Evolutionary conservation across 2,329 filamentous ascomycete species (phyloP), one percentile per base, ranked within the genome.

Genomic region (Fusarium citri): DNA sequence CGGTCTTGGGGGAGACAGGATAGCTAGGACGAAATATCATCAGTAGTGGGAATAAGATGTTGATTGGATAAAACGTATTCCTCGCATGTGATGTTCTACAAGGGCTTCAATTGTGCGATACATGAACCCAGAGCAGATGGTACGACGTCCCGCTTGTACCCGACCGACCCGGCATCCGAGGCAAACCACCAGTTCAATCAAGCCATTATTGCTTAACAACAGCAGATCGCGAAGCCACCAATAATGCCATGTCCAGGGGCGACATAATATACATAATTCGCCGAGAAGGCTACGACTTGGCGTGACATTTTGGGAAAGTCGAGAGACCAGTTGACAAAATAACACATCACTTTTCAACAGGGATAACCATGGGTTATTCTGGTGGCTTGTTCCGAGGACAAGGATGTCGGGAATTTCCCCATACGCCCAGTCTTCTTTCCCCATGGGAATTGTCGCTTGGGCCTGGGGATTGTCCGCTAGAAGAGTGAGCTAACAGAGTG

Each of bases 401-500:
- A 20, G 55, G 63, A 41, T 66, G n/a, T 49, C 48, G 63, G 55
- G 15, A 37, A 61, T 61, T 66, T 61, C 63, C 55, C 63, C 62
- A 41, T 49, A 31, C 43, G 37, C 62, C 8, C 46, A 14, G 5
- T 12, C 25, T 34, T 31, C 40, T 37, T 65, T 66, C 63, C 63
- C 63, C 63, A 66, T 66, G 63, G 63, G 63, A 65, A 60, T 55
- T 41, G 30, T 34, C 12, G 47, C 63, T 66, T 48, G 42, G 61
- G n/a, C 61, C 30, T 66, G 63, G 63, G 60, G 60, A 34, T 60
- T 54, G 31, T 28, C 22, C 40, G 15, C 59, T 64, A 64, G 40
- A 46, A 34, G 14, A 23, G 22, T 14, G 12, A 56, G 47, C 66
- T 66, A 69, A 53, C 6, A 42, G n/a, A 69, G 41, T 69, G 51